Evolutionary conservation across 2,329 filamentous ascomycete species (phyloP).

Genomic region (Neonectria sp.): DNA sequence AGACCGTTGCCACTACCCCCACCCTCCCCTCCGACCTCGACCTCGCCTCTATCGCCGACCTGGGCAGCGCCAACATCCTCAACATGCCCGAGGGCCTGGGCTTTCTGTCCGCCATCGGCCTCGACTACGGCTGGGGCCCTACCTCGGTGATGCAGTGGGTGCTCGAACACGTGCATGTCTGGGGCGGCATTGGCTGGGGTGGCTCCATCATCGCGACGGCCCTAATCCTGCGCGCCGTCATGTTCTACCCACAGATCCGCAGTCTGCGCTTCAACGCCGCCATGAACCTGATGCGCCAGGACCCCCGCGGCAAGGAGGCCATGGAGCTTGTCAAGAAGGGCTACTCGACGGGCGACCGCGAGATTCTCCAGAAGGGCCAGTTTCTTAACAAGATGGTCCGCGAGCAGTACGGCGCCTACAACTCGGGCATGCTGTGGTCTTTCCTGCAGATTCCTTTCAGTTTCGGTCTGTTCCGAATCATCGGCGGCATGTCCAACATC

Average conservation of each 20-base stretch:
- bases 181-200: constrained; percentile 85
- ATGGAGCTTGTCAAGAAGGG: constrained; percentile 67
- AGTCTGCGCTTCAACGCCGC: constrained; percentile 63
- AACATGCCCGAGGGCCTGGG: constrained; percentile 83
- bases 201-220: constrained; percentile 78
- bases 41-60: constrained; percentile 52
- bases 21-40: constrained; percentile 51
- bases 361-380: constrained; percentile 54
- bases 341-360: constrained; percentile 59
- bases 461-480: constrained; percentile 84
- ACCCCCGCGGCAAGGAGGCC: constrained; percentile 66
- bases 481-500: constrained; percentile 80
- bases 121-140: constrained; percentile 90
- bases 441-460: constrained; percentile 75
- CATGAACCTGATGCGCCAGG: constrained; percentile 69
- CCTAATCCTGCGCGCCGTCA: constrained; percentile 72
- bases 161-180: constrained; percentile 88
- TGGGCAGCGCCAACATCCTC: constrained; percentile 63
- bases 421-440: constrained; percentile 55
- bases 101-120: constrained; percentile 84
- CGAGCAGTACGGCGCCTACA: constrained; percentile 54
- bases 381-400: constrained; percentile 55
- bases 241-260: constrained; percentile 73
- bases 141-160: constrained; percentile 81
- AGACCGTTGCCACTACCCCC: constrained; percentile 37